phyloP scores from a whole-genome alignment of 805 yeast species.

The Blastobotrys mokoenaii region DNA sequence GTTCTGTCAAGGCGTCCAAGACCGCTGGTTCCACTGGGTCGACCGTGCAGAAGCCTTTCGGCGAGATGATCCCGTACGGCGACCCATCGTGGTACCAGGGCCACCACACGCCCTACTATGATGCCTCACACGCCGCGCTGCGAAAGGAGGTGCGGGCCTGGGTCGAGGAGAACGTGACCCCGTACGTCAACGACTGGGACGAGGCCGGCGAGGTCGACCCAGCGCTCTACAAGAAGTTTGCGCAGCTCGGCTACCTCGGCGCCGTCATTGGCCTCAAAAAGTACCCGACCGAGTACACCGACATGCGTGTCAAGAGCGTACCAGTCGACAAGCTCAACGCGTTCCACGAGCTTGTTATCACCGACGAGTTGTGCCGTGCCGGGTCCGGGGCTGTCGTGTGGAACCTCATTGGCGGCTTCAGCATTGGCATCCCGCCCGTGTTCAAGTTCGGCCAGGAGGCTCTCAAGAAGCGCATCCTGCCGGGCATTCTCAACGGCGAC shows the following conservation, averaged over 20 bases:
- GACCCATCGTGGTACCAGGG: constrained; percentile 37
- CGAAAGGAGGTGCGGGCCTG: constrained; percentile 33
- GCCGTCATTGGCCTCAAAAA: constrained; percentile 30
- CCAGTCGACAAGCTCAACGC: constrained; percentile 32
- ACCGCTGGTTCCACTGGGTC: constrained; percentile 7
- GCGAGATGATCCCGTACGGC: constrained; percentile 30
- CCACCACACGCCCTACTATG: constrained; percentile 30
- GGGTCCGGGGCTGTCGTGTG: constrained; percentile 36
- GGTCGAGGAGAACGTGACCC: constrained; percentile 31
- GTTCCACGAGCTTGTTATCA: constrained; percentile 33
- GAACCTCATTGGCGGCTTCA: constrained; percentile 34
- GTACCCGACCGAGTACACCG: constrained; percentile 32
- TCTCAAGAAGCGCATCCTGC: constrained; percentile 30
- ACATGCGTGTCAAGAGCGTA: constrained; percentile 29
- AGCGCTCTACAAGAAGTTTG: constrained; percentile 28
- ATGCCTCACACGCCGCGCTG: constrained; percentile 33
- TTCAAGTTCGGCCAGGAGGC: constrained; percentile 27
- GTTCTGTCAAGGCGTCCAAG: constrained; percentile 13
- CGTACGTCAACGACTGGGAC: constrained; percentile 38
- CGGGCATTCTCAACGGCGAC: constrained; percentile 30
- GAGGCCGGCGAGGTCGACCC: constrained; percentile 30
- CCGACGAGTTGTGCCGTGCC: constrained; percentile 32
- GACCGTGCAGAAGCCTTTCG: constrained; percentile 12
- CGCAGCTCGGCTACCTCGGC: constrained; percentile 33
- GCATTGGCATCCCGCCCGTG: constrained; percentile 35